Percentiles rank a stretch among this genome's conserved stretches.
phyloP scores from a whole-genome alignment of 192 early-diverging fungal species.

The Coemansia sp. region DNA sequence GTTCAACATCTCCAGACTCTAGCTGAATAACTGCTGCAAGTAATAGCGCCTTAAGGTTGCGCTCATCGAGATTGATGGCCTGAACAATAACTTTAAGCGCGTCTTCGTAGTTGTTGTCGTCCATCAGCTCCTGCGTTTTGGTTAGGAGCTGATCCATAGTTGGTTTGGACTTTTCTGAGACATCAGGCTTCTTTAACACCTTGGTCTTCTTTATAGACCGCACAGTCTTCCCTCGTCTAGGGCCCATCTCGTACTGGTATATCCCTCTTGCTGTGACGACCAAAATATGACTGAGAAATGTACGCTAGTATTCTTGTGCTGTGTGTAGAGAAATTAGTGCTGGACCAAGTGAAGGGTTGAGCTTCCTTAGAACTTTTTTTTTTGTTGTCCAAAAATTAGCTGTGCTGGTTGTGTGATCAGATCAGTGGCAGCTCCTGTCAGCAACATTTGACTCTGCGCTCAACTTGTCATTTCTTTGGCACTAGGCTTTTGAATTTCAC shows the following conservation, averaged over 20 bases:
- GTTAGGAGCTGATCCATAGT: slow-evolving; percentile 62
- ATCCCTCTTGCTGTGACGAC: not conserved
- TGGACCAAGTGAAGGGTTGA: too few relatives aligned
- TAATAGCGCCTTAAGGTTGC: slow-evolving; percentile 63
- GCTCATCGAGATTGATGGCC: slow-evolving; percentile 63
- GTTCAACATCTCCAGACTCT: slow-evolving; percentile 67
- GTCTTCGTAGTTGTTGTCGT: slow-evolving; percentile 71
- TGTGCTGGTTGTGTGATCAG: too few relatives aligned
- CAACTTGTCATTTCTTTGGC: too few relatives aligned
- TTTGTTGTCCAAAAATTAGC: too few relatives aligned
- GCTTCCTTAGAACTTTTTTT: too few relatives aligned
- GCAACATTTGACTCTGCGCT: too few relatives aligned
- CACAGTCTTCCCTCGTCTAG: slow-evolving; percentile 14
- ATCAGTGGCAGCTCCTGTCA: too few relatives aligned
- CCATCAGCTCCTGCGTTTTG: slow-evolving; percentile 66
- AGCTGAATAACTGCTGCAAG: slow-evolving; percentile 73
- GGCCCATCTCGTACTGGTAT: slow-evolving; percentile 5
- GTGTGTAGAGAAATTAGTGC: too few relatives aligned
- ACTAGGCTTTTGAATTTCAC: too few relatives aligned
- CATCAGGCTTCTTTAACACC: not conserved
- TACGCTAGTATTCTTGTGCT: too few relatives aligned
- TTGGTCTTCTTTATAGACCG: slow-evolving; percentile 12
- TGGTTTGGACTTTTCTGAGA: slow-evolving; percentile 30
- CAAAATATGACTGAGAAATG: too few relatives aligned
- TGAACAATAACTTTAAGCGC: slow-evolving; percentile 70